Conservation (phyloP, 495 filamentous ascomycete genomes). For the Stereocaulon alpinum region DNA sequence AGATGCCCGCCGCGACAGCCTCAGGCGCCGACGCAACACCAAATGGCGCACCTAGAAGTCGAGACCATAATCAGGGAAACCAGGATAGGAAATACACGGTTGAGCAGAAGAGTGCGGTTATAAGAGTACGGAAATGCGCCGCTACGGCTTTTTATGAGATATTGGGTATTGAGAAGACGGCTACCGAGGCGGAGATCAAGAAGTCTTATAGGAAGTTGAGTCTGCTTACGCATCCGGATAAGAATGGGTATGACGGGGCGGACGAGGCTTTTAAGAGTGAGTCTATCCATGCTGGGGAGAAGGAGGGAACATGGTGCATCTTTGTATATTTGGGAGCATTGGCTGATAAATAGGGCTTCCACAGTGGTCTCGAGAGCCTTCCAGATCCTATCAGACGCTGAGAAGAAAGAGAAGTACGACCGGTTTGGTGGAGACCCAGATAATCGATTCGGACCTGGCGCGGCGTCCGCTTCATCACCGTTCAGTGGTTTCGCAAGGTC, state of each 20-base stretch:
- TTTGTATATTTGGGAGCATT: not conserved
- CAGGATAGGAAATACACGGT: constrained; percentile 78
- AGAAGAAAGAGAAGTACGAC: constrained; percentile 83
- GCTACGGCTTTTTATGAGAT: constrained; percentile 94
- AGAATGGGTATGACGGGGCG: constrained; percentile 93
- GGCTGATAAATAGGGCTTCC: constrained; percentile 10
- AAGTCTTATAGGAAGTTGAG: constrained; percentile 94
- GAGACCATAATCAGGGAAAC: constrained; percentile 89
- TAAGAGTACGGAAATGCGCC: constrained; percentile 73
- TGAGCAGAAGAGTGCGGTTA: constrained; percentile 82
- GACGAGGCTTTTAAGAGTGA: constrained; percentile 93
- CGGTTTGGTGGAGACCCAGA: constrained; percentile 86
- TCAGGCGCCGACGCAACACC: constrained; percentile 56
- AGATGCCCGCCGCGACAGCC: constrained; percentile 68
- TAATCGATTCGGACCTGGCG: constrained; percentile 59
- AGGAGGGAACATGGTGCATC: not conserved
- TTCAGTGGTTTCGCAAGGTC: constrained; percentile 58
- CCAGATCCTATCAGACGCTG: constrained; percentile 82
- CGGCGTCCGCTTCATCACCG: constrained; percentile 43
- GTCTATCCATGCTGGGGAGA: constrained; percentile 23
- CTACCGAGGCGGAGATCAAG: constrained; percentile 77
- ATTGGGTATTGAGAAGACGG: constrained; percentile 60
- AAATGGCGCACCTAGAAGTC: constrained; percentile 55
- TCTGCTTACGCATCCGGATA: constrained; percentile 92
- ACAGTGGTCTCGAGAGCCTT: constrained; percentile 88